Percentiles rank a stretch among this genome's conserved stretches.
Evolutionary conservation across 352 stramenopile species (phyloP).

Genomic region (Aphanomyces invadans): DNA sequence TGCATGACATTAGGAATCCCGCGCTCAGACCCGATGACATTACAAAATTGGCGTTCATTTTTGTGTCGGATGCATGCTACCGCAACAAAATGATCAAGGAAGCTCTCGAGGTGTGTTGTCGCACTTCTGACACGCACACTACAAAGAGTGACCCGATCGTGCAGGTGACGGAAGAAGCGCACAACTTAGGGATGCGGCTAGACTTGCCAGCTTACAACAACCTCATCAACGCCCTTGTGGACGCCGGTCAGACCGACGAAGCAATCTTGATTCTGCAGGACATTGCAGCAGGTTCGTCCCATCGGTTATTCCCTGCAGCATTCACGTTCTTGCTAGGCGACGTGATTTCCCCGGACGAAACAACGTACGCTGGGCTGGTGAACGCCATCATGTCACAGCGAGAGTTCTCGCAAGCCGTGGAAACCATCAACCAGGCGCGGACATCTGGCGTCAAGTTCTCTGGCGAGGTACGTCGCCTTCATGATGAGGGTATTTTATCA

Average conservation of each 20-base stretch:
- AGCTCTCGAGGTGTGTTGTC: conserved; percentile 43
- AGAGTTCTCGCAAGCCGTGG: conserved; percentile 39
- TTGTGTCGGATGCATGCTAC: conserved; percentile 57
- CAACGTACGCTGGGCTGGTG: conserved; percentile 41
- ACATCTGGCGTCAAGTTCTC: conserved; percentile 46
- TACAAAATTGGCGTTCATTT: conserved; percentile 60
- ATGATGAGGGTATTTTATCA: no score
- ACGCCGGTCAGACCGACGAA: conserved; percentile 40
- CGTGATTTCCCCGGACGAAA: conserved; percentile 36
- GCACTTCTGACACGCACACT: not conserved
- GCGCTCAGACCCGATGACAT: conserved; percentile 46
- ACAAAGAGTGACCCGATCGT: not conserved
- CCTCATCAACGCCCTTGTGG: conserved; percentile 39
- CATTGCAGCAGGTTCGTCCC: conserved; percentile 28
- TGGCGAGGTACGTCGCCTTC: conserved; percentile 34
- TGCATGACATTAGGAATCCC: conserved; percentile 27
- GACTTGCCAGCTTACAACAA: conserved; percentile 52
- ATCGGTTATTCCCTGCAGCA: not conserved
- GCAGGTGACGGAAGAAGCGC: conserved; percentile 52
- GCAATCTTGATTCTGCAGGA: conserved; percentile 46
- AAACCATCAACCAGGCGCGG: conserved; percentile 38
- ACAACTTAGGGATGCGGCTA: conserved; percentile 44
- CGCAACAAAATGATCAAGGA: conserved; percentile 42
- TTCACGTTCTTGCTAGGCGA: conserved; percentile 29
- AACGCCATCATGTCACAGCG: conserved; percentile 33